phyloP scores from a whole-genome alignment of 1,139 yeast genomes.

The Hemisphaericaspora lyxosophila region DNA sequence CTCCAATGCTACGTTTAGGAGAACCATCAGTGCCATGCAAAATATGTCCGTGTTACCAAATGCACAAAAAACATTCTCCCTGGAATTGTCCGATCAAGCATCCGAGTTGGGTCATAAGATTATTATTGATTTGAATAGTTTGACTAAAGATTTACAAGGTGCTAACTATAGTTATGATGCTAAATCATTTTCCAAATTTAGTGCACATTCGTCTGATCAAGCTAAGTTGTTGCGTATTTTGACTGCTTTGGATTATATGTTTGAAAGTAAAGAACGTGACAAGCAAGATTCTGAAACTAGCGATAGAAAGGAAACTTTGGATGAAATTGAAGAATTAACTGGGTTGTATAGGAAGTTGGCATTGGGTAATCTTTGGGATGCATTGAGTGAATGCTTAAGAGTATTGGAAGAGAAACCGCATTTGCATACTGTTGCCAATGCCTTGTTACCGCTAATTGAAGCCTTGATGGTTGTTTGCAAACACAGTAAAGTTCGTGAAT shows the following conservation, averaged over 20 bases:
- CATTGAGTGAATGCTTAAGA: slow-evolving; percentile 73
- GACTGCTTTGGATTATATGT: slow-evolving; percentile 86
- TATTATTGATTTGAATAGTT: slow-evolving; percentile 53
- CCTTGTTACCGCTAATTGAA: slow-evolving; percentile 83
- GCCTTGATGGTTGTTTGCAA: slow-evolving; percentile 94
- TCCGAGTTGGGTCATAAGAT: slow-evolving; percentile 57
- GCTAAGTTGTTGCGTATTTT: slow-evolving; percentile 80
- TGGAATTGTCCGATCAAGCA: slow-evolving; percentile 69
- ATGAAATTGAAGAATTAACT: slow-evolving; percentile 52
- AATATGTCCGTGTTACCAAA: slow-evolving; percentile 63
- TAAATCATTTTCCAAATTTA: slow-evolving; percentile 62
- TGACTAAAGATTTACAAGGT: slow-evolving; percentile 47
- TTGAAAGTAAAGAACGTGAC: slow-evolving; percentile 43
- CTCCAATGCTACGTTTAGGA: slow-evolving; percentile 80
- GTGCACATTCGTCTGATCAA: slow-evolving; percentile 83
- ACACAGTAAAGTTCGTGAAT: slow-evolving; percentile 71
- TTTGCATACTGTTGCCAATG: slow-evolving; percentile 70
- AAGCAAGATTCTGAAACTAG: slow-evolving; percentile 8
- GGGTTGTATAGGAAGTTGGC: slow-evolving; percentile 65
- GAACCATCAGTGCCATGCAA: slow-evolving; percentile 81
- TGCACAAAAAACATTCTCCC: slow-evolving; percentile 65
- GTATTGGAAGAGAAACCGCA: slow-evolving; percentile 52
- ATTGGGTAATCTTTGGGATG: slow-evolving; percentile 82
- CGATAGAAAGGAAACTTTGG: slow-evolving; percentile 17
- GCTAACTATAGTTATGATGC: slow-evolving; percentile 50